These are phyloP conservation scores for Spergularia bocconei DNA, from an alignment of 148 eudicot species.

Conservation along the genomic window DNA sequence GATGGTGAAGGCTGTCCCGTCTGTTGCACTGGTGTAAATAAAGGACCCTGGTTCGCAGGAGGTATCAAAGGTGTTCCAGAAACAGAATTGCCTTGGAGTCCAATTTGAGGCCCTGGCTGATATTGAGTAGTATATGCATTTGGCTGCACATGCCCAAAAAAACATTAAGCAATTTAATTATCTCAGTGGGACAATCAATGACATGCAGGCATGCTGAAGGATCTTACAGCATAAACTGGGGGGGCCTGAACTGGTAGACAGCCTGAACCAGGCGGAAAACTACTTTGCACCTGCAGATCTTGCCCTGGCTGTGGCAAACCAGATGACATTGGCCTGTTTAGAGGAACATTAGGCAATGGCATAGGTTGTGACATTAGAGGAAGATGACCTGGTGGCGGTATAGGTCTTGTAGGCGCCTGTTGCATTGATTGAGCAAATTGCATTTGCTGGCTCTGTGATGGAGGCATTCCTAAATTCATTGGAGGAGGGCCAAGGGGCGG, in stretches of 20 bases:
- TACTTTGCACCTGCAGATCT: slow-evolving; percentile 48
- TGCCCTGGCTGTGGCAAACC: slow-evolving; percentile 54
- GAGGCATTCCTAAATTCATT: slow-evolving; percentile 57
- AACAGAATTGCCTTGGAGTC: slow-evolving; percentile 42
- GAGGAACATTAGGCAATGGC: slow-evolving; percentile 49
- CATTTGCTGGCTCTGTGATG: slow-evolving; percentile 48
- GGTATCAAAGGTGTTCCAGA: slow-evolving; percentile 43
- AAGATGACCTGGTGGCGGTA: slow-evolving; percentile 38
- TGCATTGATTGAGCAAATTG: slow-evolving; percentile 67
- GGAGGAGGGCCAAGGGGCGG: slow-evolving; percentile 47
- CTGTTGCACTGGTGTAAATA: slow-evolving; percentile 42
- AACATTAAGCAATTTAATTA: slow-evolving; percentile 31
- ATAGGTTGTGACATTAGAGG: slow-evolving; percentile 55
- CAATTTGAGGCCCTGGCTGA: slow-evolving; percentile 48
- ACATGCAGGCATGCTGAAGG: slow-evolving; percentile 15
- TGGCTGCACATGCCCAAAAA: slow-evolving; percentile 45
- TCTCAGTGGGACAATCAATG: slow-evolving; percentile 7
- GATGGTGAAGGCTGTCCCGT: slow-evolving; percentile 38
- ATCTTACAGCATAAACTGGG: slow-evolving; percentile 59
- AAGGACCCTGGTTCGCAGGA: slow-evolving; percentile 40
- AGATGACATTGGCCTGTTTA: slow-evolving; percentile 48
- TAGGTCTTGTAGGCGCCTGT: slow-evolving; percentile 52
- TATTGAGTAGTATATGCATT: slow-evolving; percentile 49
- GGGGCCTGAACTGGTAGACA: slow-evolving; percentile 48
- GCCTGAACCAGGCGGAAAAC: slow-evolving; percentile 47